A percentile compares a stretch with the other conserved stretches of the same genome.
Evolutionary conservation across 208 protist genomes (phyloP).

Genomic region (Leishmania martiniquensis): DNA sequence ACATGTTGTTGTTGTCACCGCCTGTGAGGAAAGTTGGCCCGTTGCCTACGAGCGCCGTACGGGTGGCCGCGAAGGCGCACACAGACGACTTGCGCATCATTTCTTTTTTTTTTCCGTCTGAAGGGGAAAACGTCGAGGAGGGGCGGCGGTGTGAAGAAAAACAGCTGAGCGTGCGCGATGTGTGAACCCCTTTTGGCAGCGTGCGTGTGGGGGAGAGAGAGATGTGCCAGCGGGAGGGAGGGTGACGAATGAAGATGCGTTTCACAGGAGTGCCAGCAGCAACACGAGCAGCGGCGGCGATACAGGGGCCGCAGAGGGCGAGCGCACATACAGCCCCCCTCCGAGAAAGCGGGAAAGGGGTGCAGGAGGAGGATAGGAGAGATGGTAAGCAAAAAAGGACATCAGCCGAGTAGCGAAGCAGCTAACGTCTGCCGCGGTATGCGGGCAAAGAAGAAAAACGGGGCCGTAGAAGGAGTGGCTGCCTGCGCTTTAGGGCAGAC

Average conservation of each 20-base stretch:
- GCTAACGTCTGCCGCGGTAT: not conserved
- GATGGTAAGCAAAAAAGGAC: not conserved
- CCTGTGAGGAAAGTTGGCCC: constrained; percentile 88
- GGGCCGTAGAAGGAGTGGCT: not conserved
- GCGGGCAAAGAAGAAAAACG: not conserved
- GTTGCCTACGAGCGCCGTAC: constrained; percentile 82
- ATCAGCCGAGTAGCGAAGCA: not conserved
- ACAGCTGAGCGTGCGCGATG: not conserved
- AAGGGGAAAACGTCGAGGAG: not conserved
- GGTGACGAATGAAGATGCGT: not conserved
- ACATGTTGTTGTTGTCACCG: constrained; percentile 86
- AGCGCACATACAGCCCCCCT: not conserved
- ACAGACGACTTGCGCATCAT: constrained; percentile 86
- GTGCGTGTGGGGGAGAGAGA: constrained; percentile 14
- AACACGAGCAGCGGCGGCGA: not conserved
- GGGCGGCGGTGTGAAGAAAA: not conserved
- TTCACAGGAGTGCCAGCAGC: not conserved
- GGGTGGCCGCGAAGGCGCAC: constrained; percentile 69
- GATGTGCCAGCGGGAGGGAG: not conserved
- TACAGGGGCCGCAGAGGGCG: not conserved
- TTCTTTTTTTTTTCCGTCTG: constrained; percentile 18
- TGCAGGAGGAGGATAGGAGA: not conserved
- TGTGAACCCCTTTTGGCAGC: not conserved
- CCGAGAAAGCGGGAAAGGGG: not conserved
- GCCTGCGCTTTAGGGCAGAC: not conserved